Percentiles rank a stretch among this genome's conserved stretches.
phyloP scores from a whole-genome alignment of 192 early-diverging fungal species.

The Physocladia obscura region DNA sequence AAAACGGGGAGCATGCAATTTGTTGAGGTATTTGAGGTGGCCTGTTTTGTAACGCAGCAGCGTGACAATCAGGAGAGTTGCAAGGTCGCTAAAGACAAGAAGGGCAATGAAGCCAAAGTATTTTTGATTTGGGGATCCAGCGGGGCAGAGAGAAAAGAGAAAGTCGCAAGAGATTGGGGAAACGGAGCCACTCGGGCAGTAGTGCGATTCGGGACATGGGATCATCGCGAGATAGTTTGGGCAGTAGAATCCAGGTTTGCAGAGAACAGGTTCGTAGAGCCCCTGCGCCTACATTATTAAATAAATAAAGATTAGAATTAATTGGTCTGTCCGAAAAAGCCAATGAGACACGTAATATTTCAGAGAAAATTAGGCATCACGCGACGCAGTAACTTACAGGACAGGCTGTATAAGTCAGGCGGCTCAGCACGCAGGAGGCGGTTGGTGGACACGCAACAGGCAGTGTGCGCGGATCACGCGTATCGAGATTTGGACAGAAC shows the following conservation, averaged over 20 bases:
- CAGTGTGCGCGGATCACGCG: conserved; percentile 1
- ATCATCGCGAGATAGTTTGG: conserved; percentile 43
- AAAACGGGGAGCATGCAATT: background rate
- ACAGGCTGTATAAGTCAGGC: background rate
- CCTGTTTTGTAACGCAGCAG: background rate
- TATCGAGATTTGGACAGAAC: conserved; percentile 26
- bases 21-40: background rate
- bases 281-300: conserved; percentile 20
- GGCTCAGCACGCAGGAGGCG: background rate
- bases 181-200: conserved; percentile 54
- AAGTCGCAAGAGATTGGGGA: conserved; percentile 15
- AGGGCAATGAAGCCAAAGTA: conserved; percentile 29
- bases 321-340: too few species aligned
- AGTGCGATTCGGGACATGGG: conserved; percentile 54
- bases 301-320: background rate
- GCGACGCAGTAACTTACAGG: too few species aligned
- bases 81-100: conserved; percentile 18
- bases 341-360: too few species aligned
- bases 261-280: conserved; percentile 56
- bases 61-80: conserved; percentile 5
- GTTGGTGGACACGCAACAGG: conserved; percentile 31
- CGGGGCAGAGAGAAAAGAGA: conserved; percentile 31
- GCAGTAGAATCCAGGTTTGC: conserved; percentile 60
- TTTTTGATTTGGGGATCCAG: conserved; percentile 21
- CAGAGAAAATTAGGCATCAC: too few species aligned